Conservation (phyloP, 192 early-diverging fungal species). For the Mortierella claussenii region DNA sequence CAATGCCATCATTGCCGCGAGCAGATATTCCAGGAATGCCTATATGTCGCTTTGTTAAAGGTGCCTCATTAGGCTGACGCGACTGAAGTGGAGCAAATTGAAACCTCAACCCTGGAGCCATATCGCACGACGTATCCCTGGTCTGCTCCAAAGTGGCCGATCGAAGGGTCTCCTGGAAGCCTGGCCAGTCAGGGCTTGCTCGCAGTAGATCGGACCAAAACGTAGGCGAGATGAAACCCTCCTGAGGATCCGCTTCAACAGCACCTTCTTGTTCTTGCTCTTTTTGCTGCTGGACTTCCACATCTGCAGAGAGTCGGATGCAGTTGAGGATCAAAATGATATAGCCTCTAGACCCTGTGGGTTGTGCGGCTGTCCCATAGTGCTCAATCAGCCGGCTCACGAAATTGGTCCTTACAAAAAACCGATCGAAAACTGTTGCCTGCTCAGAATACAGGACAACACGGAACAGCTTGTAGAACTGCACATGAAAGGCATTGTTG, state of each 20-base stretch:
- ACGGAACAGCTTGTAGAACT: conserved; percentile 48
- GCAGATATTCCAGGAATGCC: conserved; percentile 45
- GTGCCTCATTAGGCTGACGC: conserved; percentile 30
- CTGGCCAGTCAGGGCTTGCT: conserved; percentile 14
- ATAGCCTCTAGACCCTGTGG: conserved; percentile 40
- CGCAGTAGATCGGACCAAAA: conserved; percentile 25
- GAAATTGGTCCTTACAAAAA: conserved; percentile 27
- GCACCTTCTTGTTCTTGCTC: neutral
- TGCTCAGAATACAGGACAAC: conserved; percentile 42
- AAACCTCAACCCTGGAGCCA: conserved; percentile 44
- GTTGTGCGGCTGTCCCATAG: conserved; percentile 11
- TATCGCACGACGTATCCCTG: conserved; percentile 31
- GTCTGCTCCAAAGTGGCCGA: conserved; percentile 43
- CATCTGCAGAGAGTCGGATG: conserved; percentile 34
- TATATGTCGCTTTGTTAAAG: conserved; percentile 38
- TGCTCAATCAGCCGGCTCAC: conserved; percentile 41
- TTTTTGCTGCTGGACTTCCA: conserved; percentile 5
- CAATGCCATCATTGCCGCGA: conserved; percentile 42
- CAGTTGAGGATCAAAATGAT: conserved; percentile 49
- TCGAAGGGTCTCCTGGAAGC: conserved; percentile 20
- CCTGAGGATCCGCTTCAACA: neutral
- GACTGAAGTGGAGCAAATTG: conserved; percentile 52
- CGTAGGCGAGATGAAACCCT: conserved; percentile 11
- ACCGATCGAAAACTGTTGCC: conserved; percentile 14
- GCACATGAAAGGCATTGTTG: conserved; percentile 52